A percentile compares a stretch with the other conserved stretches of the same genome.
Evolutionary conservation across 352 stramenopile genomes (phyloP).

Genomic region (Phytopythium litorale): DNA sequence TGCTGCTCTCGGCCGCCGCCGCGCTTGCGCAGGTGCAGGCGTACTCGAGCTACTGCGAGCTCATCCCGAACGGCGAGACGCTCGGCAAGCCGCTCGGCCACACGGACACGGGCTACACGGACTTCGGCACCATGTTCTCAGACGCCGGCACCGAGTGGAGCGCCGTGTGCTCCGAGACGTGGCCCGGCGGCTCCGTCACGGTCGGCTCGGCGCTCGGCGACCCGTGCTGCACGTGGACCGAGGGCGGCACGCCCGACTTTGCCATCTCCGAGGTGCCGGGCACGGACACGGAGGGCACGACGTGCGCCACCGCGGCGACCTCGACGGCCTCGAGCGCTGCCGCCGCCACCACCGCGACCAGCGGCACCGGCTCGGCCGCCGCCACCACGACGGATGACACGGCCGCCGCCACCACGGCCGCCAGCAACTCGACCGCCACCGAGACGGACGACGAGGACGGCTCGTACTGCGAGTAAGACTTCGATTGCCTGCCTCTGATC

Average conservation of each 20-base stretch:
- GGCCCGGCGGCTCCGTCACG: conserved; percentile 31
- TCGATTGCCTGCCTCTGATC: too few species aligned
- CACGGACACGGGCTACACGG: conserved; percentile 21
- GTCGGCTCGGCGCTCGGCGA: conserved; percentile 25
- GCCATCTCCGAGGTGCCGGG: conserved; percentile 21
- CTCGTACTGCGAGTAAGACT: conserved; percentile 2
- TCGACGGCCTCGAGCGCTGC: conserved; percentile 6
- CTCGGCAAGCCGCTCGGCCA: conserved; percentile 38
- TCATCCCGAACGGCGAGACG: conserved; percentile 35
- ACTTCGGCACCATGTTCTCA: conserved; percentile 34
- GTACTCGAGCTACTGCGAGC: conserved; percentile 23
- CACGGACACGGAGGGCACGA: conserved; percentile 14
- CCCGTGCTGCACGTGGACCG: conserved; percentile 30
- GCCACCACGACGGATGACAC: not conserved
- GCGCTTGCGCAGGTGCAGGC: conserved; percentile 1
- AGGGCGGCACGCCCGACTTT: conserved; percentile 26
- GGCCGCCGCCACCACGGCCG: not conserved
- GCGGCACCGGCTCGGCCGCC: conserved; percentile 3
- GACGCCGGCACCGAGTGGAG: conserved; percentile 25
- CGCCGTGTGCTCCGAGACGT: conserved; percentile 29
- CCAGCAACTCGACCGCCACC: conserved; percentile 3
- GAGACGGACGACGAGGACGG: conserved; percentile 2
- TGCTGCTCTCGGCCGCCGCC: not conserved
- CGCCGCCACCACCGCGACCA: conserved; percentile 16
- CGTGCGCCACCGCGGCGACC: conserved; percentile 16